Percentiles rank a stretch among this genome's conserved stretches.
phyloP scores from a whole-genome alignment of 371 early-diverging fungal genomes.

The Basidiobolus meristosporus region DNA sequence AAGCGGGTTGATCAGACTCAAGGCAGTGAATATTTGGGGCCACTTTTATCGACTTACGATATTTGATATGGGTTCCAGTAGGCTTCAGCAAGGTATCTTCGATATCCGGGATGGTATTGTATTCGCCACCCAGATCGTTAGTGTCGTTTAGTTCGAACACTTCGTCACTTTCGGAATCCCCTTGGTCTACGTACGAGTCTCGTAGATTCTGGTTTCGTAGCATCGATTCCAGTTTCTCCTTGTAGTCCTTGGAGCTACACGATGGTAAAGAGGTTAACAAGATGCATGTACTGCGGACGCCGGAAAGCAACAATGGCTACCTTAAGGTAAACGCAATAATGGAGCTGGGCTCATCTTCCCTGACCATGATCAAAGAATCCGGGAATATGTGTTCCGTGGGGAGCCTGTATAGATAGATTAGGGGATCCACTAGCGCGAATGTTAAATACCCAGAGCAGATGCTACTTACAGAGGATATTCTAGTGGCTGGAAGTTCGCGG shows the following conservation, averaged over 20 bases:
- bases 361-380: conserved; percentile 62
- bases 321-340: conserved; percentile 74
- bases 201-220: no score
- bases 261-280: not conserved
- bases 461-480: conserved; percentile 49
- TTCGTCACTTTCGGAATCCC: no score
- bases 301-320: conserved; percentile 5
- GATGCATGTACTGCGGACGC: not conserved
- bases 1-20: no score
- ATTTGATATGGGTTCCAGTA: conserved; percentile 35
- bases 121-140: no score
- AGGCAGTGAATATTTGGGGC: no score
- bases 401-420: conserved; percentile 11
- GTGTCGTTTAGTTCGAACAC: no score
- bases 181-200: no score
- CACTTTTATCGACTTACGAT: conserved; percentile 6
- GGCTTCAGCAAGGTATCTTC: conserved; percentile 30
- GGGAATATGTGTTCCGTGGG: conserved; percentile 71
- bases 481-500: conserved; percentile 39
- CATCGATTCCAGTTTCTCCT: not conserved
- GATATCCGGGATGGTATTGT: conserved; percentile 4
- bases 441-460: not conserved
- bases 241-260: not conserved
- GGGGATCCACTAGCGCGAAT: not conserved
- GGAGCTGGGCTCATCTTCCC: conserved; percentile 86